A percentile compares a stretch with the other conserved stretches of the same genome.
Conservation (phyloP, 495 filamentous ascomycete species). For the Podospora pseudopauciseta region DNA sequence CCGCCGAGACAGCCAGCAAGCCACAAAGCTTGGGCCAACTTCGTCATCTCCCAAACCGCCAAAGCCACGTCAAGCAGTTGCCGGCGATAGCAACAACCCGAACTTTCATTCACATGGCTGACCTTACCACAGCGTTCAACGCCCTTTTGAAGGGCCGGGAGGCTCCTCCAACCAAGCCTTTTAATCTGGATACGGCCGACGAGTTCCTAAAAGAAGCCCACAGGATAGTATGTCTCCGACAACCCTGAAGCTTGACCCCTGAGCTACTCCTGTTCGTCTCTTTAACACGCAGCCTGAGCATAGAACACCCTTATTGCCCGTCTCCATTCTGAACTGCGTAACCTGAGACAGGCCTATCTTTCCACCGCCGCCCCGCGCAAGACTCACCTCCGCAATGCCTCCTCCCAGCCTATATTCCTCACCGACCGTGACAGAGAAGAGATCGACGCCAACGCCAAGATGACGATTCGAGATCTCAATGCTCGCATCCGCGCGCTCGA, state of each 20-base stretch:
- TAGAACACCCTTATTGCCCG: constrained; percentile 77
- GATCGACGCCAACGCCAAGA: constrained; percentile 80
- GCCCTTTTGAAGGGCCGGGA: constrained; percentile 59
- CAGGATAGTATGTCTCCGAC: constrained; percentile 64
- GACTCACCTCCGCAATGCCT: constrained; percentile 39
- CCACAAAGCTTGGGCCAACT: neutral
- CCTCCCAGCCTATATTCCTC: constrained; percentile 43
- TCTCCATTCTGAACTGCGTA: constrained; percentile 71
- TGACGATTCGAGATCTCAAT: constrained; percentile 77
- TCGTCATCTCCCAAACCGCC: neutral
- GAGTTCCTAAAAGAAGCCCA: constrained; percentile 96
- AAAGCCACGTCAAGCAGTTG: neutral
- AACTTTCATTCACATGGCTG: constrained; percentile 47
- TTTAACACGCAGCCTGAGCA: neutral
- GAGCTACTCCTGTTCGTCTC: neutral
- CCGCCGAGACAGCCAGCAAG: neutral
- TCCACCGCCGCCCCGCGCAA: constrained; percentile 59
- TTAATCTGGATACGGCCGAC: constrained; percentile 57
- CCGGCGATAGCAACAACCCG: neutral
- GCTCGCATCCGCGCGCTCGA: constrained; percentile 70
- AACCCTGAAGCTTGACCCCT: neutral
- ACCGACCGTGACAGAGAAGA: constrained; percentile 69
- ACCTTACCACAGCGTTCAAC: constrained; percentile 70
- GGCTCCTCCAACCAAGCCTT: constrained; percentile 40
- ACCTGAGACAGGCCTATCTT: constrained; percentile 87